These are phyloP conservation scores for Zangia roseola DNA, from an alignment of 768 basidiomycete genomes.

Conservation along the genomic window DNA sequence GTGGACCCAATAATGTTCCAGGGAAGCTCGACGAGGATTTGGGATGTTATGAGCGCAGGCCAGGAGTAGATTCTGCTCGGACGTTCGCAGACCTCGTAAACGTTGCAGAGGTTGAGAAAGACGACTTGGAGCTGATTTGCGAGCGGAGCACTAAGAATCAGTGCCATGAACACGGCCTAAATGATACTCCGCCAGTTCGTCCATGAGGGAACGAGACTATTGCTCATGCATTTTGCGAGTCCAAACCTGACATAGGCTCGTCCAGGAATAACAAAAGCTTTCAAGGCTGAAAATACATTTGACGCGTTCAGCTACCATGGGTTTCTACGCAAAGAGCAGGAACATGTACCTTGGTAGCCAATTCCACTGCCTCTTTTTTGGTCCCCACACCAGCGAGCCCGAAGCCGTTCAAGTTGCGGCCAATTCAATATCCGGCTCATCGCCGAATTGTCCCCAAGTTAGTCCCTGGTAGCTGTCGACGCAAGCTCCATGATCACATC, in stretches of 20 bases:
- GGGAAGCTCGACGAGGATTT: conserved; percentile 56
- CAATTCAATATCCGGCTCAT: too few species aligned
- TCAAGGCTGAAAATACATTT: conserved; percentile 60
- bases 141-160: conserved; percentile 49
- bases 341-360: conserved; percentile 63
- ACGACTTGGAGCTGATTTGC: conserved; percentile 63
- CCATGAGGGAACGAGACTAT: conserved; percentile 67
- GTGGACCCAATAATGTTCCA: conserved; percentile 60
- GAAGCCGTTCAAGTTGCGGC: too few species aligned
- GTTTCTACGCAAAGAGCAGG: too few species aligned
- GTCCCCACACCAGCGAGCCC: conserved; percentile 68
- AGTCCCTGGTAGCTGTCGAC: too few species aligned
- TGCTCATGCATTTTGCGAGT: conserved; percentile 85
- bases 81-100: conserved; percentile 68
- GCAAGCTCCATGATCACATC: conserved; percentile 77
- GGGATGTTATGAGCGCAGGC: conserved; percentile 54
- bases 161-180: conserved; percentile 57
- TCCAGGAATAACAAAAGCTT: conserved; percentile 81
- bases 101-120: conserved; percentile 54
- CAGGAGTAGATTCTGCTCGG: conserved; percentile 66
- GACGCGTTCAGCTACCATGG: not conserved
- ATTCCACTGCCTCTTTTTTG: conserved; percentile 77
- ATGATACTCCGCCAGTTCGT: not conserved
- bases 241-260: conserved; percentile 86
- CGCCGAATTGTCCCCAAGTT: too few species aligned